A percentile compares a stretch with the other conserved stretches of the same genome.
phyloP scores from a whole-genome alignment of 2,329 filamentous ascomycete genomes.

The Xylaria digitata region DNA sequence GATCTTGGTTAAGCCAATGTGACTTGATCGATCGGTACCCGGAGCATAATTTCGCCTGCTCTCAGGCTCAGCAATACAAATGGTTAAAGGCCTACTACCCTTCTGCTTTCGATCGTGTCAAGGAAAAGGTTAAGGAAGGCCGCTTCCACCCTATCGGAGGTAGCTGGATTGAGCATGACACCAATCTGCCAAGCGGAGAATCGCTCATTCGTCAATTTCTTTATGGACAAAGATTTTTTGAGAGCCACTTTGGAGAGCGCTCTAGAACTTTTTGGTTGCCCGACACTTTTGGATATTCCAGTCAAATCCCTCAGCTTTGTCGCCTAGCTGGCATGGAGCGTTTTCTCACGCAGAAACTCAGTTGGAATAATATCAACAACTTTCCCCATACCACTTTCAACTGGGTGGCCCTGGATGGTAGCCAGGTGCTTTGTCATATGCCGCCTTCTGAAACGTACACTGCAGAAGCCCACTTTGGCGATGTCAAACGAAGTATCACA shows the following conservation, averaged over 20 bases:
- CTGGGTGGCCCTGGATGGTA: constrained; percentile 95
- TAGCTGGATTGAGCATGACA: constrained; percentile 99
- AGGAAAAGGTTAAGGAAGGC: constrained; percentile 88
- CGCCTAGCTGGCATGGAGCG: constrained; percentile 94
- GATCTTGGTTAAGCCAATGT: constrained; percentile 97
- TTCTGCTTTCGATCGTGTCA: constrained; percentile 88
- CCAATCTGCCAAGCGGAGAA: constrained; percentile 95
- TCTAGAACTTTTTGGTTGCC: constrained; percentile 96
- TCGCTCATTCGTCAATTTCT: constrained; percentile 93
- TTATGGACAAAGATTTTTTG: constrained; percentile 94
- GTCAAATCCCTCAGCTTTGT: constrained; percentile 92
- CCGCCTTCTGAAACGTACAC: constrained; percentile 95
- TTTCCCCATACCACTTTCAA: constrained; percentile 99
- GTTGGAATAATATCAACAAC: constrained; percentile 99
- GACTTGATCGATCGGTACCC: constrained; percentile 95
- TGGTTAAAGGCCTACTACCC: constrained; percentile 95
- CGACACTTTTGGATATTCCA: constrained; percentile 97
- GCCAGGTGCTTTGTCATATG: constrained; percentile 98
- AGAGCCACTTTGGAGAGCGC: constrained; percentile 89
- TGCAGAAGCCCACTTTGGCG: constrained; percentile 91
- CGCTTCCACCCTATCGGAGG: constrained; percentile 95
- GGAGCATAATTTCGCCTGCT: constrained; percentile 91
- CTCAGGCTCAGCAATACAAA: constrained; percentile 97
- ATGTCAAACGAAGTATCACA: constrained; percentile 87
- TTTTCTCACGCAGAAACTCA: constrained; percentile 98